Base-by-base conservation (phyloP, 768 basidiomycete genomes). In the Lentinula boryana region DNA sequence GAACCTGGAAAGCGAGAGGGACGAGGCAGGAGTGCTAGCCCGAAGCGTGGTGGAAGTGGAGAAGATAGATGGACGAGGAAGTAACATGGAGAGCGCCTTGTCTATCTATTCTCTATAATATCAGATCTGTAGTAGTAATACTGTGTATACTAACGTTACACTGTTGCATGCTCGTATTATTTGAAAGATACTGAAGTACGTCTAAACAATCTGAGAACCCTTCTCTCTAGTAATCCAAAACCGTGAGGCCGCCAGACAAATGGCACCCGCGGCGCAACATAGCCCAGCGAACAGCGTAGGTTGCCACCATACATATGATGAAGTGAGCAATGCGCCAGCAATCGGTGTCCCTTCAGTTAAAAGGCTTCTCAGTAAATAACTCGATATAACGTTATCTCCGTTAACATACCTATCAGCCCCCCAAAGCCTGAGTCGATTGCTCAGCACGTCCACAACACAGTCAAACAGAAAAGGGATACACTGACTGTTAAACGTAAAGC, bases 31-130 rank as follows among this genome's bases (percentile, higher is more conserved):
- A 92, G 91, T 68, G 89, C 89, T 2, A 92, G 91, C 65, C 91
- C 89, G 9, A 65, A 75, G 12, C 80, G 80, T 68, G 77, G 84
- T 65, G 85, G 85, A 7, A 85, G 83, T 8, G 90, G 90, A 23
- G 90, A 91, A 71, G 91, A 91, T 66, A 81, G 90, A 60, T 88
- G 86, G 87, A 87, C 86, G 23, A 80, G 87, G 67, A 88, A 84
- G 69, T 82, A 67, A 68, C 50, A 53, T 9, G 13, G 15, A 13
- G 10, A 31, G 41, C 36, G 16, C 7, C 38, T 13, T 51, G 27
- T 51, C 50, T 32, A 51, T 50, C n/a, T 33, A 51, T 16, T 18
- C 9, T 32, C 27, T 27, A 27, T 27, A 27, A 27, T 27, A 27
- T 27, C 27, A 49, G 6, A n/a, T 21, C 9, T 48, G 31, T 51